Conservation (phyloP, 1,284 basidiomycete species). For the Ustilago shanxiensis region DNA sequence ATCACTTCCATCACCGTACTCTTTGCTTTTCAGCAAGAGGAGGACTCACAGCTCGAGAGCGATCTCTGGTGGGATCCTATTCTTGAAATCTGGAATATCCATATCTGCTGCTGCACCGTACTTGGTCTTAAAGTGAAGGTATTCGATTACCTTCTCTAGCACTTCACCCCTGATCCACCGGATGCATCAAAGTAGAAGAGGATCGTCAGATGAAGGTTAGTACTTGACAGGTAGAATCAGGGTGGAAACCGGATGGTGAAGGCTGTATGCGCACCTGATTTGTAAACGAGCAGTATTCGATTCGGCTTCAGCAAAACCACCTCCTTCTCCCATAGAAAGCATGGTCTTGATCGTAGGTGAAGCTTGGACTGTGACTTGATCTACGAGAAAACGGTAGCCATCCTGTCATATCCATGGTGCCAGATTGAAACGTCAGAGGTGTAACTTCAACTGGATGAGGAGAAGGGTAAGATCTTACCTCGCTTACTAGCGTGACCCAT, state of each 20-base stretch:
- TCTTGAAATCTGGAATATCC: conserved; percentile 82
- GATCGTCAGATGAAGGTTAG: conserved; percentile 7
- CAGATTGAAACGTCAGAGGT: neutral
- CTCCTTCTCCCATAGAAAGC: conserved; percentile 60
- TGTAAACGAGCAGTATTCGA: conserved; percentile 70
- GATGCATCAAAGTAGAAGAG: neutral
- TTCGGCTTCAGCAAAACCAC: conserved; percentile 71
- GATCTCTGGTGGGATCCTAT: conserved; percentile 82
- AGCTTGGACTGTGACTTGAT: conserved; percentile 42
- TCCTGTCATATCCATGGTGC: conserved; percentile 34
- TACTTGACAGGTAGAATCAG: neutral
- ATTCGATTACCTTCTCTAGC: conserved; percentile 84
- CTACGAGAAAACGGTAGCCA: conserved; percentile 61
- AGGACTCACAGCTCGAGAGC: conserved; percentile 81
- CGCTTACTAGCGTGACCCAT: conserved; percentile 65
- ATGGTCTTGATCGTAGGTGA: conserved; percentile 61
- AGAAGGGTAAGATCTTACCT: conserved; percentile 38
- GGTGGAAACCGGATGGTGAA: no score
- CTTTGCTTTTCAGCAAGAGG: neutral
- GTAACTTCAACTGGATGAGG: neutral
- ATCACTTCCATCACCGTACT: neutral
- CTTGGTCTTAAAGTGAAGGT: conserved; percentile 81
- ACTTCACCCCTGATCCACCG: conserved; percentile 76
- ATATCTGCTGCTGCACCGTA: conserved; percentile 77
- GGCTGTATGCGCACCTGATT: conserved; percentile 67